Percentiles rank a stretch among this genome's conserved stretches.
Evolutionary conservation across 1,284 basidiomycete species (phyloP).

Genomic region (Veloboletus limbatus): DNA sequence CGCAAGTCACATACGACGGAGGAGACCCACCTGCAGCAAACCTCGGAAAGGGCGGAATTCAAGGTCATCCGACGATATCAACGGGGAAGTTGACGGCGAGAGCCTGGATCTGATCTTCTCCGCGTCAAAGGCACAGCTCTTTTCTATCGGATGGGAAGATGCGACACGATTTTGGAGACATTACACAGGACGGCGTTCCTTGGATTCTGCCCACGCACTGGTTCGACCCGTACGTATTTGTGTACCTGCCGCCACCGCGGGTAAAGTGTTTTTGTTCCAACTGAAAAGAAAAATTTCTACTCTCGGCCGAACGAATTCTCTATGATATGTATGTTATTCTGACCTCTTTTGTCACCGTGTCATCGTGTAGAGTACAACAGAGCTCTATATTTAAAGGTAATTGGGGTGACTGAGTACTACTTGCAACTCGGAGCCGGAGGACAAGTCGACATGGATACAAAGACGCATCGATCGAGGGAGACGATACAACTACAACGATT

Average conservation of each 20-base stretch:
- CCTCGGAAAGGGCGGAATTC: not conserved
- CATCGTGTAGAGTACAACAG: too few species aligned
- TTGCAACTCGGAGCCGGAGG: too few species aligned
- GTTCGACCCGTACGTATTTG: too few species aligned
- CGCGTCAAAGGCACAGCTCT: not conserved
- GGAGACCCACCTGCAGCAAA: conserved; percentile 3
- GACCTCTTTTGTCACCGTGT: too few species aligned
- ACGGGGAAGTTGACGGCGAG: too few species aligned
- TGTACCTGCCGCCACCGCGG: not conserved
- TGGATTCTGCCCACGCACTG: not conserved
- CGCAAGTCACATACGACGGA: conserved; percentile 30
- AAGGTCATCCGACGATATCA: not conserved
- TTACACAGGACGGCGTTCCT: not conserved
- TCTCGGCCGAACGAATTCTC: too few species aligned
- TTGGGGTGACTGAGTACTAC: too few species aligned
- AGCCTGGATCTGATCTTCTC: not conserved
- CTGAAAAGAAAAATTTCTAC: not conserved
- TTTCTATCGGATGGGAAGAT: conserved; percentile 10
- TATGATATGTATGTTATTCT: too few species aligned
- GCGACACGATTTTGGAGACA: conserved; percentile 7
- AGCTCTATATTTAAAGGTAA: too few species aligned
- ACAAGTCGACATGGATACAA: too few species aligned
- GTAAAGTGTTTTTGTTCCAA: not conserved
- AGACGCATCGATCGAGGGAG: too few species aligned
- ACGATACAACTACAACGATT: conserved; percentile 12